Base-by-base conservation (phyloP, 352 stramenopile genomes). In the Globisporangium apiculatum region DNA sequence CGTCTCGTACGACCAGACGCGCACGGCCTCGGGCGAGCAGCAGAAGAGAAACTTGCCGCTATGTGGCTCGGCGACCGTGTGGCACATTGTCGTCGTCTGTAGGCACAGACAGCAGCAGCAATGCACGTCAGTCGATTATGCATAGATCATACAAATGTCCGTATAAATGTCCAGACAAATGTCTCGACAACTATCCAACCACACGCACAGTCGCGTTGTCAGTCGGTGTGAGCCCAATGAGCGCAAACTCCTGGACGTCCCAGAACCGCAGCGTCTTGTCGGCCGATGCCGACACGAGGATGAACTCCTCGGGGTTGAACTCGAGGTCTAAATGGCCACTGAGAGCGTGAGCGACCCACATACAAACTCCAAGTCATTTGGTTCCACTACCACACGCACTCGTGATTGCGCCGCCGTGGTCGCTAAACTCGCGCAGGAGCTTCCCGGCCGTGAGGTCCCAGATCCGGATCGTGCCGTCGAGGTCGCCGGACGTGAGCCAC, bases 281-380 rank as follows among this genome's bases (percentile, higher is more conserved):
- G 11, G 74, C 66, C 17, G 81, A 80, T 18, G 85, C 73, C 4
- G 85, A 93, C 54, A 91, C 83, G 37, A 94, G 65, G 38, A 93
- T 93, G 53, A 91, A 92, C 56, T 94, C 85, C 48, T 93, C 81
- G 0, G 85, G 85, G 42, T 93, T 94, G 55, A 93, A 94, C 60
- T 91, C 83, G 4, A 94, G 72, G 38, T 60, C 72, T 64, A 11
- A 24, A 10, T 12, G 4, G 17, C 18, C 6, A 45, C 35, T 10
- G 2, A 40, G 24, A 31, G 24, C 24, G 24, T 31, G 24, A 31
- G 24, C 48, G n/a, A 15, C 52, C 1, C 2, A 4, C 38, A 41
- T 2, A 37, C 11, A 38, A 15, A 36, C 24, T 15, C 50, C 24
- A 31, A 31, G 24, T 3, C 24, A 31, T 31, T 31, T 1, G 24